Conservation (phyloP, 176 grass and related monocot species). For the Rhipidocladum racemiflorum region DNA sequence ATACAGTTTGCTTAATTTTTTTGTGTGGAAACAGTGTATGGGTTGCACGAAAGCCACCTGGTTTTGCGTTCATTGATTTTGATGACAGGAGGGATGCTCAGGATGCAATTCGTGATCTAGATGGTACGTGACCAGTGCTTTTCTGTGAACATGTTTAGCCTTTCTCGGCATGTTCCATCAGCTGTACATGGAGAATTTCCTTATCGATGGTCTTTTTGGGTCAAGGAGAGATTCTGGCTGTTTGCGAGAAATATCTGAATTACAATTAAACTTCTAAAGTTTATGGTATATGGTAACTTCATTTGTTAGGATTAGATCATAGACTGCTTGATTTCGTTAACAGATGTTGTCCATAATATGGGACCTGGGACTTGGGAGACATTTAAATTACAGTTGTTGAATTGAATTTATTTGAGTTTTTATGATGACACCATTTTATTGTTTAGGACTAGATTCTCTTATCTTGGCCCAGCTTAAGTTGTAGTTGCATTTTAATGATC, state of each 20-base stretch:
- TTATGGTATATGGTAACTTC: not conserved
- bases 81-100: conserved; percentile 86
- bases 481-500: not conserved
- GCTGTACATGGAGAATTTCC: not conserved
- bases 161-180: not conserved
- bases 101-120: conserved; percentile 81
- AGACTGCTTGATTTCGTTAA: not conserved
- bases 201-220: not conserved
- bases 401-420: not conserved
- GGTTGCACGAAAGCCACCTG: conserved; percentile 89
- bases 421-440: not conserved
- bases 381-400: not conserved
- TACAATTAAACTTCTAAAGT: not conserved
- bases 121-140: conserved; percentile 51
- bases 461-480: not conserved
- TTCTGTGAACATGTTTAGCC: not conserved
- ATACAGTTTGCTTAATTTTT: not conserved
- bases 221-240: not conserved
- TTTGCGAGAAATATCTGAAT: not conserved
- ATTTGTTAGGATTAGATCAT: not conserved
- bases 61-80: conserved; percentile 95
- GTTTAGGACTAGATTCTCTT: not conserved
- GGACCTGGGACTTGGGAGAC: not conserved
- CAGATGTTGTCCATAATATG: not conserved
- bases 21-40: conserved; percentile 64